A percentile compares a stretch with the other conserved stretches of the same genome.
These are phyloP conservation scores for Sclerotinia subarctica DNA, from an alignment of 2,329 filamentous ascomycete species.

Conservation along the genomic window DNA sequence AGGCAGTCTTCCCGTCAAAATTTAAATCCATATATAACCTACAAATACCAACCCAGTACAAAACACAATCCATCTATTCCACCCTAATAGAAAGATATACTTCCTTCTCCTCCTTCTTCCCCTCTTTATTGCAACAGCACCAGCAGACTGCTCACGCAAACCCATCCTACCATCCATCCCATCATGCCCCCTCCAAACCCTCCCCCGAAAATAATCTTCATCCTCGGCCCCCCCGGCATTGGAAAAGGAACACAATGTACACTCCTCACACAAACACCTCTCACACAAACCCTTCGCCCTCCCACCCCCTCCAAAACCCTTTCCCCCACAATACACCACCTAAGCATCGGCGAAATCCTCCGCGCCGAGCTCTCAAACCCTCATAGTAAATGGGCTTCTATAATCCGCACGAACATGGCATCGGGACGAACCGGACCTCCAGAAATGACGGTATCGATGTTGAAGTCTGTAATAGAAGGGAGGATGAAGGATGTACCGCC, in stretches of 20 bases:
- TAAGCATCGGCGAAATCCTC: constrained; percentile 6
- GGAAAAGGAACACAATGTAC: constrained; percentile 15
- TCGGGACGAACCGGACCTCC: constrained; percentile 3
- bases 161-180: background rate
- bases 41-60: no score
- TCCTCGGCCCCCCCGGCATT: background rate
- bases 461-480: background rate
- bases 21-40: no score
- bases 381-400: background rate
- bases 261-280: background rate
- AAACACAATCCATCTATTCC: no score
- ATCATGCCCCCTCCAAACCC: background rate
- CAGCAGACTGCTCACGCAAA: background rate
- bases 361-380: background rate
- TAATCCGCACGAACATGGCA: constrained; percentile 11
- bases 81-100: no score
- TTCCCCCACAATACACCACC: background rate
- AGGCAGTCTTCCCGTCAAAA: no score
- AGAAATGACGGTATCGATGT: constrained; percentile 1
- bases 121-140: no score
- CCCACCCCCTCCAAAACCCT: no score
- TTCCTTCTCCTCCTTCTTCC: no score
- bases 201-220: background rate
- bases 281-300: background rate
- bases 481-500: background rate